These are phyloP conservation scores for Solanum tarapatanum DNA, from an alignment of 257 asterid species.

Conservation along the genomic window DNA sequence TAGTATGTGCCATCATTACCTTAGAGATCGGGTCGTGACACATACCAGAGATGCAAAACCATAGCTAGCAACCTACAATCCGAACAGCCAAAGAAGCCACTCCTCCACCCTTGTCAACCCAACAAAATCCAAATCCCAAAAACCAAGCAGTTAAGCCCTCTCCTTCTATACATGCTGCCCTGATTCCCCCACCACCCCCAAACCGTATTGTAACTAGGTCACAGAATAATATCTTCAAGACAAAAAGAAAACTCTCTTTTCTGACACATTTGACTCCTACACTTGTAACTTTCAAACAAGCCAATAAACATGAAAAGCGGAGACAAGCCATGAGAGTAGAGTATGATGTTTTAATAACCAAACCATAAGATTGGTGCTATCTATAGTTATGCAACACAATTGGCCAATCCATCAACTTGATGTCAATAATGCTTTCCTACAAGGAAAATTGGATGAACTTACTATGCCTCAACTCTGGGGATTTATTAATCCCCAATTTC, in stretches of 20 bases:
- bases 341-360: neutral
- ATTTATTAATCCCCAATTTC: neutral
- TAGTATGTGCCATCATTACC: neutral
- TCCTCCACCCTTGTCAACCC: neutral
- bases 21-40: neutral
- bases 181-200: neutral
- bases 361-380: neutral
- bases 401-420: neutral
- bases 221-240: neutral
- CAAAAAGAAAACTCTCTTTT: neutral
- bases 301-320: neutral
- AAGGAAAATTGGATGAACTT: neutral
- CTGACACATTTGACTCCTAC: neutral
- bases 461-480: neutral
- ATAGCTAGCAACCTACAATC: neutral
- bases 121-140: neutral
- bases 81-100: neutral
- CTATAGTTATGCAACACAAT: neutral
- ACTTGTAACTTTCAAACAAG: neutral
- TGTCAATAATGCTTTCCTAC: neutral
- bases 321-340: neutral
- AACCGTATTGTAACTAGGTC: neutral
- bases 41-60: neutral
- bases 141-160: neutral
- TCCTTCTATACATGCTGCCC: neutral